phyloP scores from a whole-genome alignment of 2,329 filamentous ascomycete genomes.

The Fusarium sp. region DNA sequence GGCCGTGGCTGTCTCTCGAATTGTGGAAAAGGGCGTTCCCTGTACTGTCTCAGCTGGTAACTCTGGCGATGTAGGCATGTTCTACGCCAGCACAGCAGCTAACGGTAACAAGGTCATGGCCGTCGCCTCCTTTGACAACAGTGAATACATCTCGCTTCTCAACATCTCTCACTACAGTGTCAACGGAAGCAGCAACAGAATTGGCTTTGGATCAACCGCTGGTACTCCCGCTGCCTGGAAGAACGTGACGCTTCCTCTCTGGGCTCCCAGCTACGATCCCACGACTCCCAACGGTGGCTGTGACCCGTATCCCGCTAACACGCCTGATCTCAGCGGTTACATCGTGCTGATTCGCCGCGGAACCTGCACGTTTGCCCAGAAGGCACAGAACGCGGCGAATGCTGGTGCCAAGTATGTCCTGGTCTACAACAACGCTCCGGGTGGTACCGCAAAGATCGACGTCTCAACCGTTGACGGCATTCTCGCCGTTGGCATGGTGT shows the following conservation, averaged over 20 bases:
- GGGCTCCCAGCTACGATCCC: neutral
- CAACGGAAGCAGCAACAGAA: neutral
- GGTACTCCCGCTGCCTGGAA: neutral
- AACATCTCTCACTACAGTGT: neutral
- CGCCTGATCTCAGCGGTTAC: neutral
- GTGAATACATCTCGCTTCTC: neutral
- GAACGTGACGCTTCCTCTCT: neutral
- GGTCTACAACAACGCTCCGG: neutral
- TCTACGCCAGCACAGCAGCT: neutral
- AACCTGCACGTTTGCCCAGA: neutral
- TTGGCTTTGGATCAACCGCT: neutral
- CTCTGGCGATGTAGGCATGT: neutral
- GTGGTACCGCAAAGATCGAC: neutral
- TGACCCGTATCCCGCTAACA: neutral
- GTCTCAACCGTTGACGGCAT: neutral
- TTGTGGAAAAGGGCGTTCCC: neutral
- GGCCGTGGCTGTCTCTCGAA: neutral
- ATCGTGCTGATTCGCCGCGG: neutral
- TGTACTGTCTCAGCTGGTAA: slow-evolving; percentile 2
- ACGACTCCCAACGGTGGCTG: neutral
- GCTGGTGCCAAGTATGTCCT: neutral
- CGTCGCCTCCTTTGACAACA: neutral
- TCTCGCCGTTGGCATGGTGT: neutral
- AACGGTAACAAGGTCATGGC: neutral
- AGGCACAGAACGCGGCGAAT: neutral